Percentiles rank a stretch among this genome's conserved stretches.
phyloP scores from a whole-genome alignment of 1,284 basidiomycete genomes.

The Amylostereum chailletii region DNA sequence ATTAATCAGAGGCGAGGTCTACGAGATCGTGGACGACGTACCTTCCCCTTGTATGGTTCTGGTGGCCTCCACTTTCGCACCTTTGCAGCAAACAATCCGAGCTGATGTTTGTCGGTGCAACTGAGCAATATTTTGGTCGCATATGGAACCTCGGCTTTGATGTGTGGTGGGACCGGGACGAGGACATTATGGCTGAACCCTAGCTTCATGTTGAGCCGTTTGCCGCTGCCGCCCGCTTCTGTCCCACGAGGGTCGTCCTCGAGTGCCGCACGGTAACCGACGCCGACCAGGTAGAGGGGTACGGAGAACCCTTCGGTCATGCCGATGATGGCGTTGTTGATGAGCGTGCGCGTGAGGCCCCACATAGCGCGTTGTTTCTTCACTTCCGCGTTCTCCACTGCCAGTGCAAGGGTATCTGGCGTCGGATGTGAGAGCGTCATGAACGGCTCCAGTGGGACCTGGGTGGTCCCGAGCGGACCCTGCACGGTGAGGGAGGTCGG shows the following conservation, averaged over 20 bases:
- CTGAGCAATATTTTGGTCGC: constrained; percentile 63
- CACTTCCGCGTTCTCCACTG: constrained; percentile 61
- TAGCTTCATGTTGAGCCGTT: constrained; percentile 80
- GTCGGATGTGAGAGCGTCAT: constrained; percentile 52
- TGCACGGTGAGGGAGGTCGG: constrained; percentile 48
- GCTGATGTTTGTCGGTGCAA: constrained; percentile 67
- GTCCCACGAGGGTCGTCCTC: constrained; percentile 77
- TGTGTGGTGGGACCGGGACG: constrained; percentile 73
- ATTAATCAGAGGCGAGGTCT: constrained; percentile 8
- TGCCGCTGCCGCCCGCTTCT: constrained; percentile 45
- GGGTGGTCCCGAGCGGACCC: constrained; percentile 72
- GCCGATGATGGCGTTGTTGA: constrained; percentile 84
- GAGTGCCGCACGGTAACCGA: constrained; percentile 86
- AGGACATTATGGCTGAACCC: constrained; percentile 87
- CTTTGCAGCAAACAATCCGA: constrained; percentile 85
- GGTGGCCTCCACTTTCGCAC: constrained; percentile 83
- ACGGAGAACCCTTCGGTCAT: constrained; percentile 85
- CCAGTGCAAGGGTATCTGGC: constrained; percentile 43
- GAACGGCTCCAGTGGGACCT: constrained; percentile 62
- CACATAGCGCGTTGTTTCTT: constrained; percentile 85
- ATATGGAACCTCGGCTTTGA: constrained; percentile 66
- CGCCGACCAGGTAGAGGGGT: constrained; percentile 85
- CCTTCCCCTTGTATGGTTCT: constrained; percentile 97
- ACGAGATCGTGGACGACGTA: constrained; percentile 28
- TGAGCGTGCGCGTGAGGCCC: constrained; percentile 87